Evolutionary conservation across 2,329 filamentous ascomycete genomes (phyloP), one percentile per base, ranked within the genome.

Genomic region (Clonostachys rosea): DNA sequence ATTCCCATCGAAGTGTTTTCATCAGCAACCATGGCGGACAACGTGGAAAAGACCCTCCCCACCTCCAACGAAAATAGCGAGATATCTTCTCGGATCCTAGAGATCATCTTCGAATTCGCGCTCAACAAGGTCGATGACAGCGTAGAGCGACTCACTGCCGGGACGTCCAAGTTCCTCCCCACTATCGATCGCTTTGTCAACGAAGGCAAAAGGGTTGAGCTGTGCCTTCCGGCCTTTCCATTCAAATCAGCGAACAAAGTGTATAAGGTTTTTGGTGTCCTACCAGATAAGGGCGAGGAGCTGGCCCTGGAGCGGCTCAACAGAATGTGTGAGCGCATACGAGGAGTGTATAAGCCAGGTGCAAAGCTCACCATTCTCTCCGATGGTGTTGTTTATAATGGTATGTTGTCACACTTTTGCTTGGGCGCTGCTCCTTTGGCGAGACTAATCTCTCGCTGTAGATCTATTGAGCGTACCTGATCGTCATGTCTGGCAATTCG

Each of bases 351-450:
- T n/a, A 5, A 37, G 1, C 60, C 61, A 4, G 61, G 61, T 3
- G 61, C 61, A 2, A 40, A 52, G 11, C 47, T 58, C 3, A 68
- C 66, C 17, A 77, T 80, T 35, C 67, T 75, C 10, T 78, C 76
- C 0, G 76, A 79, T 53, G 76, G 76, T 0, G 61, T 79, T 14
- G 70, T 74, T 1, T 80, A 79, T 42, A 79, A 78, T 49, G 76
- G 74, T 75, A 54, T 30, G 61, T 55, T 24, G 5, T 40, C n/a
- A 30, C 24, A 30, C 24, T 30, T 20, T 40, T 33, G 39, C 11
- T 30, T 30, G 24, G 24, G 24, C 24, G 8, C 6, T 30, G 9
- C 1, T 30, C 9, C 8, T 30, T 30, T 10, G 24, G 24, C 24
- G 24, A 30, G 24, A 10, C 17, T 24, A 6, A 44, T 45, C 34